These are phyloP conservation scores for Prunus davidiana DNA, from an alignment of 306 rosid genomes.

Conservation along the genomic window DNA sequence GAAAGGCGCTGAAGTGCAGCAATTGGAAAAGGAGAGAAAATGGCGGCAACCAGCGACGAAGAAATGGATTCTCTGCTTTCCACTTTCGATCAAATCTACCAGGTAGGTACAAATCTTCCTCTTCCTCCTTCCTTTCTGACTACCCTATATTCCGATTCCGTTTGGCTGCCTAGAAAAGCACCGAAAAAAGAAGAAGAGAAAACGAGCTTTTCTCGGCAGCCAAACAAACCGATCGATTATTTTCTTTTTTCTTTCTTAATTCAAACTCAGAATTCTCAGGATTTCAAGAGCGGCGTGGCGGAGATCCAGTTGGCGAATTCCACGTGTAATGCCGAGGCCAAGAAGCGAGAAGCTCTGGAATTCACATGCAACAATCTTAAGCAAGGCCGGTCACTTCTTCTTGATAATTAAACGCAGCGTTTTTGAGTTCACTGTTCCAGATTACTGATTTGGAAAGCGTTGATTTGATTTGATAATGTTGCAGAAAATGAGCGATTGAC, in stretches of 20 bases:
- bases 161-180: conserved; percentile 16
- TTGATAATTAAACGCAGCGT: not conserved
- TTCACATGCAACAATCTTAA: conserved; percentile 38
- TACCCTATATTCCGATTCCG: not conserved
- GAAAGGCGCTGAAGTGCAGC: not conserved
- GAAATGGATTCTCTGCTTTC: conserved; percentile 57
- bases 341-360: conserved; percentile 62
- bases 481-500: conserved; percentile 60
- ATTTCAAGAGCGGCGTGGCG: conserved; percentile 41
- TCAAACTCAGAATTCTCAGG: conserved; percentile 25
- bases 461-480: conserved; percentile 5
- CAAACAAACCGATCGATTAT: conserved; percentile 1
- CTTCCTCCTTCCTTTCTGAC: not conserved
- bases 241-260: not conserved
- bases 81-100: conserved; percentile 53
- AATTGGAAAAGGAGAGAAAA: conserved; percentile 14
- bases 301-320: conserved; percentile 53
- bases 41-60: conserved; percentile 64
- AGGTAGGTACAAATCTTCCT: conserved; percentile 49
- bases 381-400: conserved; percentile 31
- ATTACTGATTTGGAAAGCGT: not conserved
- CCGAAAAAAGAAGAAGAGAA: not conserved
- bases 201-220: not conserved
- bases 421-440: not conserved
- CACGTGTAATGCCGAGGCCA: conserved; percentile 35